Evolutionary conservation across 176 grass and related monocot species (phyloP), one percentile per base, ranked within the genome.

Genomic region (Carex littledalei): DNA sequence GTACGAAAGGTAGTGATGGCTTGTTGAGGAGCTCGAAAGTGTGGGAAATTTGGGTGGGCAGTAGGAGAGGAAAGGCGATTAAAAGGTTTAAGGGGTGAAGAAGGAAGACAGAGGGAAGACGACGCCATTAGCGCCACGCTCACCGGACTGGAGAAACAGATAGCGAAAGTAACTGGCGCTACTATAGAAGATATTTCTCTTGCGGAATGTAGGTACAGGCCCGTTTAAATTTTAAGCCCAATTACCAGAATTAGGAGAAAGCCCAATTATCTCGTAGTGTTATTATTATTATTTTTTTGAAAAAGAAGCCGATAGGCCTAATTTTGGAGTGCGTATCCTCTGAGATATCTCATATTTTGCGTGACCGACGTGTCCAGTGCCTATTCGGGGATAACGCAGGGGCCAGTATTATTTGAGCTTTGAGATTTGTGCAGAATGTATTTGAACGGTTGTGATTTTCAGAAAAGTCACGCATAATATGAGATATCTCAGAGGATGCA

Each of bases 151-250:
- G 37, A 71, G 67, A 71, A 71, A 45, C 67, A 34, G 67, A 71
- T 45, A 71, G 67, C 16, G 67, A 0, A 10, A 70, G 41, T 32
- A 70, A 10, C 3, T 17, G 66, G 37, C 64, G 14, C 26, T 16
- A 15, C 24, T 6, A 65, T 32, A 66, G 1, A 26, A 66, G 31
- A 15, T 34, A 16, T 56, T 24, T 31, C 17, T 78, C 73, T 78
- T 78, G 49, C 39, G 13, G 10, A 24, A 13, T 22, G 15, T 52
- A 24, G 26, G 11, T 78, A 24, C 41, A 16, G 53, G 20, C 73
- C 73, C 21, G 20, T 78, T 87, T 90, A 85, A 7, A 14, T 10
- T 89, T 87, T 85, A 63, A 20, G 85, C 26, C 63, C 87, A 80
- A 89, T 65, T 85, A 89, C 62, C 84, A 58, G 72, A 35, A 64